Evolutionary conservation across 208 protist species (phyloP).

Genomic region (Acanthamoeba lenticulata): DNA sequence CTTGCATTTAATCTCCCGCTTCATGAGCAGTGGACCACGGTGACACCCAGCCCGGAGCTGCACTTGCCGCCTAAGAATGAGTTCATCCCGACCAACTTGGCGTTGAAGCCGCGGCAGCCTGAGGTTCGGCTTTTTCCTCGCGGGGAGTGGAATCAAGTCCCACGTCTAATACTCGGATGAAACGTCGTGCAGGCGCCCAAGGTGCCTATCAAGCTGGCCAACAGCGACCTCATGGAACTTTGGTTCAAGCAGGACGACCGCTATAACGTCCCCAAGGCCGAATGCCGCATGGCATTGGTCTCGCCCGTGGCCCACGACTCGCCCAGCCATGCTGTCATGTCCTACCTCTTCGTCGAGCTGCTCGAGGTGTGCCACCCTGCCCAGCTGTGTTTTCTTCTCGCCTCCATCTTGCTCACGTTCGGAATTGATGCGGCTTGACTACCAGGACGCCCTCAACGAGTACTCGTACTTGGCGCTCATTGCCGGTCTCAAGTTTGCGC

Average conservation of each 20-base stretch:
- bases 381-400: not conserved
- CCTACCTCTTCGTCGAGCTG: conserved; percentile 67
- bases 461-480: conserved; percentile 73
- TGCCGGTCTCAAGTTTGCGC: conserved; percentile 63
- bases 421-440: no score
- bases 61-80: conserved; percentile 68
- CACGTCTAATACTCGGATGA: not conserved
- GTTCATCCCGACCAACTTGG: conserved; percentile 74
- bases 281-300: conserved; percentile 6
- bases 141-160: not conserved
- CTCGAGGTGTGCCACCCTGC: conserved; percentile 57
- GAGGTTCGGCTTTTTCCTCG: not conserved
- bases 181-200: conserved; percentile 44
- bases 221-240: not conserved
- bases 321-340: conserved; percentile 68
- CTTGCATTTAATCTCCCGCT: not conserved
- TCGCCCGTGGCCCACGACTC: conserved; percentile 48
- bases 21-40: not conserved
- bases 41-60: not conserved
- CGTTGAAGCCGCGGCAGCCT: not conserved
- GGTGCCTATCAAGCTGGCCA: not conserved
- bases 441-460: conserved; percentile 72
- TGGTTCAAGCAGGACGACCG: conserved; percentile 65
- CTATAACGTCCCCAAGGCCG: conserved; percentile 43
- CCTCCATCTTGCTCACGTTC: not conserved